Conservation (phyloP, 176 grass and related monocot species). For the Puccinellia tenuiflora region DNA sequence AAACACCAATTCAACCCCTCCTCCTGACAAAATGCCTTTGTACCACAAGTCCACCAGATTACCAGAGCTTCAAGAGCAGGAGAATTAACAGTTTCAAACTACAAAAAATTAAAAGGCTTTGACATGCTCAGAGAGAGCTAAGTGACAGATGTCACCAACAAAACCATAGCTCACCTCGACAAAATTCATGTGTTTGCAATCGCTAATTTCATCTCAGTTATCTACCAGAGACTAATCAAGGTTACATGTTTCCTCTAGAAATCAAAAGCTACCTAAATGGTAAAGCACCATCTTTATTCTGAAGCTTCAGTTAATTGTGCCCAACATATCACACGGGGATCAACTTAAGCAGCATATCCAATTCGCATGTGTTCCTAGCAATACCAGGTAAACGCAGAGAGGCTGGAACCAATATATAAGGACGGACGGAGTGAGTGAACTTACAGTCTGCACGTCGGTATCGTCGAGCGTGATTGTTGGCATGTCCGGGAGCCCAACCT, state of each 20-base stretch:
- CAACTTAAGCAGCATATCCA: background rate
- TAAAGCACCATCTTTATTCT: background rate
- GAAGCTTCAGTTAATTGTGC: background rate
- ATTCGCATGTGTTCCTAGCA: background rate
- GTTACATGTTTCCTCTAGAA: background rate
- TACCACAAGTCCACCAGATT: background rate
- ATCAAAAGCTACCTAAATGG: background rate
- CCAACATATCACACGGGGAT: background rate
- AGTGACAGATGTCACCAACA: background rate
- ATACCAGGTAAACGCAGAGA: background rate
- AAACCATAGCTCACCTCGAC: background rate
- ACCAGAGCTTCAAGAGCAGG: background rate
- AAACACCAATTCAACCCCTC: background rate
- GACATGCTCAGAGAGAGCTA: background rate
- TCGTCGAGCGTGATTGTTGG: constrained; percentile 71
- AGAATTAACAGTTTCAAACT: background rate
- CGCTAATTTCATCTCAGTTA: background rate
- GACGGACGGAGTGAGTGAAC: background rate
- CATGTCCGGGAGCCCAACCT: constrained; percentile 67
- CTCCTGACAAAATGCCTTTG: background rate
- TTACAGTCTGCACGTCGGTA: constrained; percentile 88
- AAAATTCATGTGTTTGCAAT: background rate
- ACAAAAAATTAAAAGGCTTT: background rate
- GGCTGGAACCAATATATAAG: background rate
- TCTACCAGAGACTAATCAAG: constrained; percentile 14